These are phyloP conservation scores for Colletotrichum sp. DNA, from an alignment of 2,329 filamentous ascomycete genomes.

Conservation along the genomic window DNA sequence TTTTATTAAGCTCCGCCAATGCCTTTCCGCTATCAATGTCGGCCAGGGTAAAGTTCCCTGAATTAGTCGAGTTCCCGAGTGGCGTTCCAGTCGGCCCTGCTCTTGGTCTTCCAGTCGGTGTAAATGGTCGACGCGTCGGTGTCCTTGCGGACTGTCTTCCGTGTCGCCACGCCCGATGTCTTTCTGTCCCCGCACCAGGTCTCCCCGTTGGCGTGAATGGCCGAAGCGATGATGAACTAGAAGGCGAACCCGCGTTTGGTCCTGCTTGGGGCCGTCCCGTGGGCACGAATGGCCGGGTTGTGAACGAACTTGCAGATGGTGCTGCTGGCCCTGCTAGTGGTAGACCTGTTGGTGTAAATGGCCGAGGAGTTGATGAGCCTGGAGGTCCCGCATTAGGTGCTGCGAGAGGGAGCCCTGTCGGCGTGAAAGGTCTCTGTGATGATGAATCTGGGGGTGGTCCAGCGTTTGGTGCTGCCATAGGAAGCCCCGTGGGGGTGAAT, in stretches of 20 bases:
- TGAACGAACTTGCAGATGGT: not conserved
- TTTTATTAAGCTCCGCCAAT: not conserved
- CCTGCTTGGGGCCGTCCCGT: not conserved
- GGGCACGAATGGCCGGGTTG: not conserved
- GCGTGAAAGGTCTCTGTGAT: not conserved
- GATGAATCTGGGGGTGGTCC: not conserved
- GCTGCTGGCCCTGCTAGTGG: not conserved
- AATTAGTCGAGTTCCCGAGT: not conserved
- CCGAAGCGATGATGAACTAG: not conserved
- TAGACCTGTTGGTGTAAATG: not conserved
- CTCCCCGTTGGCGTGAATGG: not conserved
- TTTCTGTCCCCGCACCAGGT: not conserved
- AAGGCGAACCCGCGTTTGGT: not conserved
- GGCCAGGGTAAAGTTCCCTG: not conserved
- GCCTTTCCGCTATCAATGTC: conserved; percentile 12
- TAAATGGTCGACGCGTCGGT: not conserved
- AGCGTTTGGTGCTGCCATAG: not conserved
- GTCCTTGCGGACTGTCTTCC: not conserved
- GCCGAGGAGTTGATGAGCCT: not conserved
- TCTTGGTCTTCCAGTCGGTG: not conserved
- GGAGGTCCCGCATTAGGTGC: not conserved
- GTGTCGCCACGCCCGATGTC: not conserved
- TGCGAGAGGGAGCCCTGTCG: not conserved
- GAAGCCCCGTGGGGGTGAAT: not conserved
- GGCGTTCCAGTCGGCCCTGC: not conserved